Base-by-base conservation (phyloP, 2,329 filamentous ascomycete genomes). In the Calonectria montana region DNA sequence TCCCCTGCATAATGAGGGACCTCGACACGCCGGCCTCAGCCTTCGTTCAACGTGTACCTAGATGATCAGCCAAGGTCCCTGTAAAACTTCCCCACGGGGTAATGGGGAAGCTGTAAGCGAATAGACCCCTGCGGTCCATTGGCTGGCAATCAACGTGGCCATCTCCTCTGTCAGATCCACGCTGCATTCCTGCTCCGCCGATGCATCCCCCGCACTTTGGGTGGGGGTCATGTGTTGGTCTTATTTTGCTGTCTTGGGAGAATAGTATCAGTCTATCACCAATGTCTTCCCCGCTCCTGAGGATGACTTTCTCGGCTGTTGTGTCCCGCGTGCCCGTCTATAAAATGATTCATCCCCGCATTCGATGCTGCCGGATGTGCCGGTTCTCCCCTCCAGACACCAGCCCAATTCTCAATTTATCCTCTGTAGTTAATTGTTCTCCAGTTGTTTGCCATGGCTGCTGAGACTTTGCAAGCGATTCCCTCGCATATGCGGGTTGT, bases 401-500 rank as follows among this genome's bases (percentile, higher is more conserved):
- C 31, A 47, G 25, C 65, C 15, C 10, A 6, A 6, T 43, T 23
- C 16, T 45, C 21, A 39, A 29, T 45, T 23, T 8, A 41, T 13
- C n/a, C 7, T 16, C 48, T 13, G 15, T 29, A 25, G n/a, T 35
- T 25, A n/a, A n/a, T n/a, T n/a, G n/a, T 10, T 13, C n/a, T 45
- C 27, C 15, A 37, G 16, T 25, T 12, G 7, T 23, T 39, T 63
- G 25, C 27, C 3, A 70, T 67, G 64, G 35, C 55, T 4, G 45
- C 55, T 29, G 69, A 25, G 16, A 48, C 39, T 4, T 27, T 43
- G 16, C 27, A 47, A 10, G 23, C 39, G 16, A 23, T 64, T 13
- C 69, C 69, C 16, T 70, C 69, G 15, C 69, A 70, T 57, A 70
- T 71, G 69, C 55, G 64, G 15, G 41, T 62, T 1, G 69, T 71